Conservation (phyloP, 2,329 filamentous ascomycete genomes). For the Rhytidhysteron rufulum region DNA sequence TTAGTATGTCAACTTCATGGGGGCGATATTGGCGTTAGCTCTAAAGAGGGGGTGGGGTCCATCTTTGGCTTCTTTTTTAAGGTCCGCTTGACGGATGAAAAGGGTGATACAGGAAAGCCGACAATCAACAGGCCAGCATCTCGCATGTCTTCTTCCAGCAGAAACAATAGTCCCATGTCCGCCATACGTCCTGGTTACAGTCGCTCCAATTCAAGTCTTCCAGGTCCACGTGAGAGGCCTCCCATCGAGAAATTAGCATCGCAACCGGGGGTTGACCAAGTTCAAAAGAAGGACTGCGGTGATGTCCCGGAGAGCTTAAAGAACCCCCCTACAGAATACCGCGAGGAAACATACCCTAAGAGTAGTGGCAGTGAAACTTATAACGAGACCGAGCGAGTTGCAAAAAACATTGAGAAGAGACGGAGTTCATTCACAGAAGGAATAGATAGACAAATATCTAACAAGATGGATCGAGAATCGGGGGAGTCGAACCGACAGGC, state of each 20-base stretch:
- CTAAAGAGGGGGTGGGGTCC: slow-evolving; percentile 31
- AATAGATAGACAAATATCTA: slow-evolving; percentile 10
- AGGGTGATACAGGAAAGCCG: slow-evolving; percentile 20
- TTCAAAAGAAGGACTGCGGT: too few species aligned
- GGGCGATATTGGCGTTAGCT: slow-evolving; percentile 35
- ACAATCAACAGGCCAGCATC: slow-evolving; percentile 9
- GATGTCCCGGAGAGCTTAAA: slow-evolving; percentile 17
- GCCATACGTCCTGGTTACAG: slow-evolving; percentile 21
- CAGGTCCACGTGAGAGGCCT: slow-evolving; percentile 1
- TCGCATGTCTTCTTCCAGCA: slow-evolving; percentile 12
- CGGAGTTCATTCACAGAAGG: slow-evolving; percentile 4
- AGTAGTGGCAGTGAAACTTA: slow-evolving; percentile 18
- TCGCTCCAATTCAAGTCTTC: slow-evolving; percentile 19
- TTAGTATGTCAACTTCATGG: slow-evolving; percentile 34
- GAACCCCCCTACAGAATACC: slow-evolving; percentile 29
- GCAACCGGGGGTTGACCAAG: slow-evolving; percentile 12
- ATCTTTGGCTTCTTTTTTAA: slow-evolving; percentile 38
- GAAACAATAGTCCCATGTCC: slow-evolving; percentile 15
- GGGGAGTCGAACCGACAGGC: slow-evolving; percentile 26
- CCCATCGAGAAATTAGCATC: slow-evolving; percentile 13
- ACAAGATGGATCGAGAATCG: slow-evolving; percentile 8
- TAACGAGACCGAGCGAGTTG: slow-evolving; percentile 17
- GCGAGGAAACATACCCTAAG: slow-evolving; percentile 23
- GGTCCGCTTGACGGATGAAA: slow-evolving; percentile 22
- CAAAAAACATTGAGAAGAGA: slow-evolving; percentile 8